Evolutionary conservation across 257 asterid species (phyloP).

Genomic region (Linaria vulgaris): DNA sequence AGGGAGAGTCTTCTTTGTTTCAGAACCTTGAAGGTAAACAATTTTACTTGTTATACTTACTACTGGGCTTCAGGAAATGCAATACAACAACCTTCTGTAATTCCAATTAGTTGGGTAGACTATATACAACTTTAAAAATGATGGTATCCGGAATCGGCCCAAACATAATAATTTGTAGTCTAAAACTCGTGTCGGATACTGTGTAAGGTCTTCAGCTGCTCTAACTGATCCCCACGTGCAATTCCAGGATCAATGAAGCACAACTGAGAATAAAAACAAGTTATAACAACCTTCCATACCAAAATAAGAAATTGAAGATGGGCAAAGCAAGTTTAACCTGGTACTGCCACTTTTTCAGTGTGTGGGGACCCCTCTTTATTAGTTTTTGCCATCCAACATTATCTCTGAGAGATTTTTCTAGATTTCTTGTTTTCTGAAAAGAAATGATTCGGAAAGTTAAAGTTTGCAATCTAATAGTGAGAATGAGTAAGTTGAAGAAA

Average conservation of each 20-base stretch:
- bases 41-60: conserved; percentile 5
- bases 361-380: conserved; percentile 82
- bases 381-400: conserved; percentile 78
- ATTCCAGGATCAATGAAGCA: conserved; percentile 80
- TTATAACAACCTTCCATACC: neutral
- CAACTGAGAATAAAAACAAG: conserved; percentile 43
- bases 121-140: neutral
- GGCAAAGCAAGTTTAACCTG: conserved; percentile 50
- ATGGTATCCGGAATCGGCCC: conserved; percentile 8
- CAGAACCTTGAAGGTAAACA: conserved; percentile 1
- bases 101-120: too few relatives aligned
- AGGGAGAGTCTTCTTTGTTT: neutral
- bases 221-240: conserved; percentile 67
- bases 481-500: too few relatives aligned
- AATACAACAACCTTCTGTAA: neutral
- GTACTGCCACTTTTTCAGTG: conserved; percentile 67
- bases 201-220: conserved; percentile 59
- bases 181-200: conserved; percentile 56
- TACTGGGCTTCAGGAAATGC: conserved; percentile 4
- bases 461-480: neutral
- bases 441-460: conserved; percentile 1
- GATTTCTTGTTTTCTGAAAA: conserved; percentile 57
- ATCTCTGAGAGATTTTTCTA: conserved; percentile 42
- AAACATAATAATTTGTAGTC: conserved; percentile 18
- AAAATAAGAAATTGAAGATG: conserved; percentile 1